Base-by-base conservation (phyloP, 2,329 filamentous ascomycete species). In the Tolypocladium tropicale region DNA sequence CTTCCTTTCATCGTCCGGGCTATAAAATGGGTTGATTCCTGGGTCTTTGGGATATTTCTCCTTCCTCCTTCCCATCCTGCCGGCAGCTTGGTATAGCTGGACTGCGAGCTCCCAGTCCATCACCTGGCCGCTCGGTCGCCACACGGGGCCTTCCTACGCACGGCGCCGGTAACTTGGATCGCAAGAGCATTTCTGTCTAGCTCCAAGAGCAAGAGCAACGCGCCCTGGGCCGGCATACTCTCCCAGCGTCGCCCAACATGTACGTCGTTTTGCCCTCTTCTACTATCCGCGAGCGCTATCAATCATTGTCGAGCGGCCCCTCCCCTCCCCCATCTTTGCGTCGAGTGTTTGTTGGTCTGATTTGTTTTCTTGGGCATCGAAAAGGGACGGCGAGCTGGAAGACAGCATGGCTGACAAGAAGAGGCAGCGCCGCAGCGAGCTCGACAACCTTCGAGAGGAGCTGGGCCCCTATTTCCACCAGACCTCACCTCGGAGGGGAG, bases 391-490 rank as follows among this genome's bases (percentile, higher is more conserved):
- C 37, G 39, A 36, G 41, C 34, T 18, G 32, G 33, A 51, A 10
- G 36, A 50, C 53, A 53, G 37, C 63, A 68, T 70, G 68, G 66
- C 68, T 71, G 68, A 70, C 66, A 63, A 58, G 58, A 65, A 65
- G 58, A 66, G 63, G 63, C 64, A 65, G 62, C 60, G 63, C 58
- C 62, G 64, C 62, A 65, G 64, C 61, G 68, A 70, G 63, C 57
- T 71, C 60, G 65, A 64, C 58, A 66, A 66, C 46, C 69, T 71
- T 57, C 61, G 63, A 51, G 67, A 70, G 61, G 63, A 71, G 52
- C 68, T 70, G 53, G 68, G 68, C 10, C 67, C 68, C 14, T 70
- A 66, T 55, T 70, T 66, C 57, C 63, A 68, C 39, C 60, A 63
- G 55, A 61, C 63, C 28, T 56, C 64, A 12, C 61, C 62, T 39